Base-by-base conservation (phyloP, 2,329 filamentous ascomycete genomes). In the Beauveria sp. region DNA sequence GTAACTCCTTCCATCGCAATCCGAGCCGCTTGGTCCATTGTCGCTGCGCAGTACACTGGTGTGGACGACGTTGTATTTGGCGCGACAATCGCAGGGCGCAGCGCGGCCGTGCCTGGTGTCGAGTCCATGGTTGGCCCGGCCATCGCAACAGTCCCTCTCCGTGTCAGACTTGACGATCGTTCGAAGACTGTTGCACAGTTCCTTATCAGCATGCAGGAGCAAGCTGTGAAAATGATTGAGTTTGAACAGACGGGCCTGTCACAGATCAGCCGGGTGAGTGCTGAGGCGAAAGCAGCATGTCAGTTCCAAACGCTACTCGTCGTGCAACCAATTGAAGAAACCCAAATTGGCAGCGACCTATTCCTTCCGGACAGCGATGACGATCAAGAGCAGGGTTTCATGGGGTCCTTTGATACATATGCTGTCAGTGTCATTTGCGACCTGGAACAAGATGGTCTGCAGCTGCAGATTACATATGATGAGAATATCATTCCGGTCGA, bases 261-360 rank as follows among this genome's bases (percentile, higher is more conserved):
- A 6, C 53, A 59, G 22, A 65, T 65, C 20, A 49, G 51, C 28
- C 58, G 58, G 12, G 34, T 65, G 20, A 61, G 62, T 52, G 45
- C 62, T 3, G 62, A 64, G n/a, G 60, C 62, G 12, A 55, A 60
- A 16, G 51, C 40, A 4, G 63, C 62, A 6, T 65, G 64, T 58
- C 62, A 65, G 16, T 69, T 70, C 26, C 65, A 65, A 47, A 69
- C 63, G 5, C 40, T 69, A 18, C 58, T 70, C 5, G 66, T 68
- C 7, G 55, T 58, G 45, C 55, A 58, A 30, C 30, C 55, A n/a
- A 49, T 50, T 20, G 55, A 58, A 40, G 55, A 58, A 49, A 50
- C 30, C 3, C 43, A 50, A 26, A 58, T 58, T 3, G 55, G 55
- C 30, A 58, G 55, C 20, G 55, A 49, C 30, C 8, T 58, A 5